Percentiles rank a stretch among this genome's conserved stretches.
phyloP scores from a whole-genome alignment of 2,329 filamentous ascomycete species.

The Fusarium chaquense region DNA sequence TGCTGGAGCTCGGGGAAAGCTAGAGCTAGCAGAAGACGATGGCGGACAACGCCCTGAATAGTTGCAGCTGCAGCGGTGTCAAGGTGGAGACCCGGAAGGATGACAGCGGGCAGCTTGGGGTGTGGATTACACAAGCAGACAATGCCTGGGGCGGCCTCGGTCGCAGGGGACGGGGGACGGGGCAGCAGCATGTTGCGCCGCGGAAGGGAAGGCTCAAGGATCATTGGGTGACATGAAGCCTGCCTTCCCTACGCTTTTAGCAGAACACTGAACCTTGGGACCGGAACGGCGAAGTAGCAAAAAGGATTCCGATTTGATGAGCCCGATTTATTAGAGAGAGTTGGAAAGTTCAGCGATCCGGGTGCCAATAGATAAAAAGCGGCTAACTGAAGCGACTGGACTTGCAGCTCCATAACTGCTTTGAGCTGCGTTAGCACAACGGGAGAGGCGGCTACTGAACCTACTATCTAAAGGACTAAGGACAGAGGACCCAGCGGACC shows the following conservation, averaged over 20 bases:
- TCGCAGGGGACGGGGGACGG: constrained; percentile 38
- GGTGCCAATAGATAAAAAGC: background rate
- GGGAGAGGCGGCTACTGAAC: constrained; percentile 28
- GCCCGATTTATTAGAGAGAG: background rate
- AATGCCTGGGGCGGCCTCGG: constrained; percentile 13
- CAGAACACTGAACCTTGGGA: constrained; percentile 26
- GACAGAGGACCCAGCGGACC: background rate
- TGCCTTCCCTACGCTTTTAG: constrained; percentile 18
- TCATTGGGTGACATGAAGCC: constrained; percentile 21
- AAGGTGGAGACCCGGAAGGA: constrained; percentile 19
- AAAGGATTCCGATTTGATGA: constrained; percentile 19
- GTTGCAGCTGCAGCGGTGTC: constrained; percentile 19
- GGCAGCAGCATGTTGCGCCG: constrained; percentile 29
- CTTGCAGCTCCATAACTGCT: background rate
- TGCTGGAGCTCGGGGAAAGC: constrained; percentile 24
- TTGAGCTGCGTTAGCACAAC: constrained; percentile 13
- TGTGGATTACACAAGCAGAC: constrained; percentile 25
- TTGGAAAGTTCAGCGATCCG: background rate
- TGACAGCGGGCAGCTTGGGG: constrained; percentile 33
- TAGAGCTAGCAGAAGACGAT: constrained; percentile 17
- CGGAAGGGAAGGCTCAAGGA: constrained; percentile 16
- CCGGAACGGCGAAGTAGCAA: constrained; percentile 13
- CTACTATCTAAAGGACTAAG: background rate
- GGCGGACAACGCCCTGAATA: constrained; percentile 29
- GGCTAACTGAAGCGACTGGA: constrained; percentile 1